Conservation (phyloP, 345 rosid genomes). For the Dipteronia dyeriana region DNA sequence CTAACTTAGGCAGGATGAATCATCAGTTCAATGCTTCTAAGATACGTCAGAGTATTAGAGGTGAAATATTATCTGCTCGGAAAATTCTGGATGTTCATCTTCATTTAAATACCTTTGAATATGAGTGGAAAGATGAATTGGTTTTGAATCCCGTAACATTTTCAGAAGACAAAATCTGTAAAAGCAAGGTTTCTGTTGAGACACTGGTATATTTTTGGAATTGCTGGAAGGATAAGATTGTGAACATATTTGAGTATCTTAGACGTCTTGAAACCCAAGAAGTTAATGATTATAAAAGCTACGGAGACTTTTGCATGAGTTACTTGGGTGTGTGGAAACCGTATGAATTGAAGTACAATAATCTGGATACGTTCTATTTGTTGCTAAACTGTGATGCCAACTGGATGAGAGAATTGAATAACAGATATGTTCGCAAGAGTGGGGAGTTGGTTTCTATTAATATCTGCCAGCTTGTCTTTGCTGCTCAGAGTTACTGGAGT, state of each 20-base stretch:
- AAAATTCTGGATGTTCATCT: conserved; percentile 45
- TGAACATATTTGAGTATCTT: conserved; percentile 12
- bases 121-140: conserved; percentile 32
- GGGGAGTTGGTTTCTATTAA: conserved; percentile 23
- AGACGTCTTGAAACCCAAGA: too few relatives aligned
- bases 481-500: conserved; percentile 36
- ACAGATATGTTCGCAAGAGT: not conserved
- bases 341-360: not conserved
- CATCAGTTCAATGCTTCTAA: conserved; percentile 31
- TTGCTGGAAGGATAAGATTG: conserved; percentile 38
- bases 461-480: conserved; percentile 24
- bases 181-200: conserved; percentile 30
- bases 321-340: conserved; percentile 35
- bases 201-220: conserved; percentile 49
- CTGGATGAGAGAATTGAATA: conserved; percentile 6
- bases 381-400: not conserved
- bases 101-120: conserved; percentile 9
- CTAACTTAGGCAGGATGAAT: conserved; percentile 26
- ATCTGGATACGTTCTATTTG: not conserved
- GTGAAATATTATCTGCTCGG: conserved; percentile 40
- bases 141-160: conserved; percentile 15
- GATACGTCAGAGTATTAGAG: conserved; percentile 25
- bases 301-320: too few relatives aligned
- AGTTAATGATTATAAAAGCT: too few relatives aligned
- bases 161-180: conserved; percentile 17